Conservation (phyloP, 1,139 yeast species). For the Protomyces arabidopsidicola region DNA sequence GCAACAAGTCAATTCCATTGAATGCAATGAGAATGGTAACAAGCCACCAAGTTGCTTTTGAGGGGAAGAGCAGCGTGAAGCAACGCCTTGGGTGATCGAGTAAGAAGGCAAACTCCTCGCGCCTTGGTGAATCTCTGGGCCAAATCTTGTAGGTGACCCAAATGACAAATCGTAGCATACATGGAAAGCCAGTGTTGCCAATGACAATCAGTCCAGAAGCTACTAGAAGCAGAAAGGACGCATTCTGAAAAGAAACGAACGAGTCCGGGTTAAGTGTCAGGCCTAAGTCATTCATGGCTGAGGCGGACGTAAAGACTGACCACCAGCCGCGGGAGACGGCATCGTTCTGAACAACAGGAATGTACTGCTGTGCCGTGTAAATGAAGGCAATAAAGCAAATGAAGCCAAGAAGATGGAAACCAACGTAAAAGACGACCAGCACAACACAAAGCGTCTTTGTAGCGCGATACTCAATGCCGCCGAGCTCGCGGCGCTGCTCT, state of each 20-base stretch:
- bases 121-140: slow-evolving; percentile 26
- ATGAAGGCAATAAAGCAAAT: slow-evolving; percentile 66
- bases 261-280: slow-evolving; percentile 28
- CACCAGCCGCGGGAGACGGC: slow-evolving; percentile 83
- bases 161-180: slow-evolving; percentile 29
- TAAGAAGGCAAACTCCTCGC: slow-evolving; percentile 61
- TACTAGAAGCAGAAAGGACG: slow-evolving; percentile 27
- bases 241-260: slow-evolving; percentile 26
- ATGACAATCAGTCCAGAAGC: slow-evolving; percentile 29
- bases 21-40: slow-evolving; percentile 64
- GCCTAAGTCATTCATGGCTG: slow-evolving; percentile 82
- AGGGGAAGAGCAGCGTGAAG: slow-evolving; percentile 84
- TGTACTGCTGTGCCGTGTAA: slow-evolving; percentile 40
- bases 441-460: slow-evolving; percentile 53
- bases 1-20: slow-evolving; percentile 70
- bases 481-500: slow-evolving; percentile 85
- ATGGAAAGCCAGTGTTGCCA: slow-evolving; percentile 32
- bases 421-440: slow-evolving; percentile 19
- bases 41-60: slow-evolving; percentile 94
- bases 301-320: slow-evolving; percentile 78
- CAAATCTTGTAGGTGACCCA: slow-evolving; percentile 24
- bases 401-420: slow-evolving; percentile 47
- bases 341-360: slow-evolving; percentile 44
- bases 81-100: slow-evolving; percentile 97
- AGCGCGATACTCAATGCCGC: slow-evolving; percentile 95